Evolutionary conservation across 768 basidiomycete species (phyloP).

Genomic region (Dioszegia crocea): DNA sequence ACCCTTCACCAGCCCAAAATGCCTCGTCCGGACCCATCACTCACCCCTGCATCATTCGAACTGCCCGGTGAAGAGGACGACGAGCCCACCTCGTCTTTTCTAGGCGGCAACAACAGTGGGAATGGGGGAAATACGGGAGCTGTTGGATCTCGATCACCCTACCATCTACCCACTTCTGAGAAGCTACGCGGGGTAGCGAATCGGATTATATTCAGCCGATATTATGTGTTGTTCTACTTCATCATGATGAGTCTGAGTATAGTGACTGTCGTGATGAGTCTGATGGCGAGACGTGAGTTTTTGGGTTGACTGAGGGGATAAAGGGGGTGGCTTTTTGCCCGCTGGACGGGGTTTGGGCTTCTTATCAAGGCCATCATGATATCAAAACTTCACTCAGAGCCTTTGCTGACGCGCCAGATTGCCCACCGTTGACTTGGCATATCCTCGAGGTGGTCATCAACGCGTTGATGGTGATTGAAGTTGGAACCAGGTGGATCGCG

Average conservation of each 20-base stretch:
- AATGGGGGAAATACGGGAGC: background rate
- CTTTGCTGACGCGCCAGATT: constrained; percentile 23
- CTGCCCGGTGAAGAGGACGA: constrained; percentile 1
- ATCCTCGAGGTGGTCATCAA: constrained; percentile 49
- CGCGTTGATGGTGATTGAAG: constrained; percentile 87
- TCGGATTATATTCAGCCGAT: constrained; percentile 47
- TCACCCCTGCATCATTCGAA: constrained; percentile 7
- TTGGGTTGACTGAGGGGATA: background rate
- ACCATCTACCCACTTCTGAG: constrained; percentile 42
- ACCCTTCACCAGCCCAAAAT: background rate
- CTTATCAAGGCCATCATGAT: background rate
- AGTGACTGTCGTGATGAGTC: constrained; percentile 44
- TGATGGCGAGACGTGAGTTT: constrained; percentile 40
- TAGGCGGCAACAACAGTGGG: background rate
- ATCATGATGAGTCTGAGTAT: constrained; percentile 48
- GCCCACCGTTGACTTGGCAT: constrained; percentile 46
- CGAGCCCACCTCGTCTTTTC: background rate
- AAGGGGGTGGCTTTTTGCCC: no score
- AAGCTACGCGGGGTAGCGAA: constrained; percentile 47
- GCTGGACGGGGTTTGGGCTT: no score
- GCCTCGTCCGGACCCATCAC: background rate
- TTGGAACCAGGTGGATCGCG: constrained; percentile 82
- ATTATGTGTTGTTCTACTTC: constrained; percentile 48
- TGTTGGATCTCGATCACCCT: constrained; percentile 28
- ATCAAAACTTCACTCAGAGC: background rate